Evolutionary conservation across 148 eudicot species (phyloP), one percentile per base, ranked within the genome.

Genomic region (Rhododendron ovatum): DNA sequence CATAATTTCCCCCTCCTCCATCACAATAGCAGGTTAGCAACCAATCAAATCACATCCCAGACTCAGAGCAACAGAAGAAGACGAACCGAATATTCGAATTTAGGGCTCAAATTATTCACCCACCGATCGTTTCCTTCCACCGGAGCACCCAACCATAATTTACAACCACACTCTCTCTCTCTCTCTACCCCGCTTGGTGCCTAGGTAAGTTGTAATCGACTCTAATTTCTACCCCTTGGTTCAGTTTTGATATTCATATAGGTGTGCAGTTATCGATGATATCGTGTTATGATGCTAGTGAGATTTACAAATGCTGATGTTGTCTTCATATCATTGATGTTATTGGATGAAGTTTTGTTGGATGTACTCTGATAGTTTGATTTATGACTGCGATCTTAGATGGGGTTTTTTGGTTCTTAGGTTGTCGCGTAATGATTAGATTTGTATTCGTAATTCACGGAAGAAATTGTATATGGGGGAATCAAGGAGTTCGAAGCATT

Each of bases 51-150:
- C 22, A n/a, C 3, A 5, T 74, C 45, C 2, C 78, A 10, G 22
- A 41, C 14, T 26, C 50, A 26, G 50, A 7, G 37, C 82, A 50
- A 71, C 61, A 28, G 28, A 45, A 50, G 28, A 45, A 53, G 55
- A 28, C 11, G 61, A 80, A 26, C 20, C 61, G 39, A 78, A 78
- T 78, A 80, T 50, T 50, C 63, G 82, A 80, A 80, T 48, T 78
- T 80, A 80, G 61, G 82, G 61, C 82, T 50, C 41, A 80, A 80
- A 28, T 50, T 50, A 28, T 80, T 30, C 39, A 50, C 82, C 18
- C 22, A 26, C 18, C 37, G 37, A 80, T 53, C 63, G 61, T 50
- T 80, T 15, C 22, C 22, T 80, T 48, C 35, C 59, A 3, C 11
- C 55, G 14, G 37, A 78, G 82, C 51, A 78, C 20, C 30, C 59